A percentile compares a stretch with the other conserved stretches of the same genome.
phyloP scores from a whole-genome alignment of 495 filamentous ascomycete genomes.

The Mycothermus thermophilus region DNA sequence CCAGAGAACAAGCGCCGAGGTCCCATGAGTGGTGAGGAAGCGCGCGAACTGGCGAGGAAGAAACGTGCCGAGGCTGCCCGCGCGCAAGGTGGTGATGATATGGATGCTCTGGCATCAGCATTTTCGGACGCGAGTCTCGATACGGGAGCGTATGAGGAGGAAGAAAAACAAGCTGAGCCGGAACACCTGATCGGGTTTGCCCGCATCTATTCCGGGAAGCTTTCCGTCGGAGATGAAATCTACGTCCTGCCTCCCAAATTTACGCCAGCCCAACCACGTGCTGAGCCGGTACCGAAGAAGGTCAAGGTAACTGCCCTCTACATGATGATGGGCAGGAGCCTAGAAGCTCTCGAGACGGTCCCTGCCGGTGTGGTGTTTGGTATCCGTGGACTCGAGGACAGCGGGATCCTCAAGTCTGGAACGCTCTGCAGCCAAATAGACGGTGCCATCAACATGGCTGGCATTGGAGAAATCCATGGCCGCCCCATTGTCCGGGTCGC shows the following conservation, averaged over 20 bases:
- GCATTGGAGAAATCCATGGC: conserved; percentile 54
- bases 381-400: conserved; percentile 82
- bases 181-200: conserved; percentile 94
- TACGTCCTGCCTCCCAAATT: conserved; percentile 91
- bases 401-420: conserved; percentile 76
- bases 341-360: conserved; percentile 71
- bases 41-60: conserved; percentile 69
- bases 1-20: conserved; percentile 64
- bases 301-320: conserved; percentile 81
- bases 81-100: conserved; percentile 39
- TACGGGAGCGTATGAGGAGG: conserved; percentile 34
- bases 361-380: conserved; percentile 93
- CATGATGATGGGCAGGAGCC: conserved; percentile 83
- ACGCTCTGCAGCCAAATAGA: conserved; percentile 82
- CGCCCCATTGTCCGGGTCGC: conserved; percentile 92
- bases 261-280: conserved; percentile 62
- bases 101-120: conserved; percentile 19
- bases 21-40: conserved; percentile 73
- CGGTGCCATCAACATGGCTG: conserved; percentile 86
- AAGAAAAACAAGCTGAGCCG: conserved; percentile 47
- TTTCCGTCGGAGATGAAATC: conserved; percentile 77
- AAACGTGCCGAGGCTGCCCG: conserved; percentile 78
- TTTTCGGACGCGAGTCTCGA: conserved; percentile 32
- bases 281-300: conserved; percentile 63
- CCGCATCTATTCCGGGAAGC: conserved; percentile 76